Conservation (phyloP, 2,329 filamentous ascomycete species). For the Aspergillus caelatus region DNA sequence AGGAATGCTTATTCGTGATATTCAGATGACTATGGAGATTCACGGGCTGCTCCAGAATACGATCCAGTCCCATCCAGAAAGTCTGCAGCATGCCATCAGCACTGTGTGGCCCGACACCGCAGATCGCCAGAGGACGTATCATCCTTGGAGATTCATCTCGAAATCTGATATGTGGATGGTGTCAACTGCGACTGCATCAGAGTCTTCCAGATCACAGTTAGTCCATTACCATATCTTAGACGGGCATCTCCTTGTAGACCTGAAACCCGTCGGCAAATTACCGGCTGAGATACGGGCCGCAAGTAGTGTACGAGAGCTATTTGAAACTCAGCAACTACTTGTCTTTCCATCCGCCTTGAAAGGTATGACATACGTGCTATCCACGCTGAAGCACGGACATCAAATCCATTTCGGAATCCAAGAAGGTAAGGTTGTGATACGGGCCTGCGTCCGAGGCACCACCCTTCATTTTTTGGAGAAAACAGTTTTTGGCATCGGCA, state of each 20-base stretch:
- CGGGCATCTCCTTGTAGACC: constrained; percentile 54
- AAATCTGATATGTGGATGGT: constrained; percentile 31
- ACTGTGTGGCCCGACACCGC: constrained; percentile 47
- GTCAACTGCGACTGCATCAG: constrained; percentile 29
- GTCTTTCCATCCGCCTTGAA: neutral
- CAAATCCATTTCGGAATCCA: constrained; percentile 23
- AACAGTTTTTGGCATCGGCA: constrained; percentile 23
- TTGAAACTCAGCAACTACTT: neutral
- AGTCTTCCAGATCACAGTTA: constrained; percentile 33
- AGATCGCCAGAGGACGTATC: constrained; percentile 18
- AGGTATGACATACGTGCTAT: neutral
- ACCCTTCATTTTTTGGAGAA: constrained; percentile 38
- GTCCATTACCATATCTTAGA: constrained; percentile 51
- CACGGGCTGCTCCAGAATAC: constrained; percentile 35
- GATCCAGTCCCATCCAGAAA: constrained; percentile 31
- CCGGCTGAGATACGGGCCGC: constrained; percentile 54
- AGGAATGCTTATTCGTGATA: constrained; percentile 48
- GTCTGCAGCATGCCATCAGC: constrained; percentile 40
- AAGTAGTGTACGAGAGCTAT: constrained; percentile 29
- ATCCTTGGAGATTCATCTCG: constrained; percentile 23
- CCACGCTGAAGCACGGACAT: neutral
- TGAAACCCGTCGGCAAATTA: constrained; percentile 54
- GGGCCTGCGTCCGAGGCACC: constrained; percentile 31
- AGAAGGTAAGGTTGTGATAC: constrained; percentile 43
- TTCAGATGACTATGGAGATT: constrained; percentile 47